phyloP scores from a whole-genome alignment of 208 protist species.

The Novymonas esmeraldas region DNA sequence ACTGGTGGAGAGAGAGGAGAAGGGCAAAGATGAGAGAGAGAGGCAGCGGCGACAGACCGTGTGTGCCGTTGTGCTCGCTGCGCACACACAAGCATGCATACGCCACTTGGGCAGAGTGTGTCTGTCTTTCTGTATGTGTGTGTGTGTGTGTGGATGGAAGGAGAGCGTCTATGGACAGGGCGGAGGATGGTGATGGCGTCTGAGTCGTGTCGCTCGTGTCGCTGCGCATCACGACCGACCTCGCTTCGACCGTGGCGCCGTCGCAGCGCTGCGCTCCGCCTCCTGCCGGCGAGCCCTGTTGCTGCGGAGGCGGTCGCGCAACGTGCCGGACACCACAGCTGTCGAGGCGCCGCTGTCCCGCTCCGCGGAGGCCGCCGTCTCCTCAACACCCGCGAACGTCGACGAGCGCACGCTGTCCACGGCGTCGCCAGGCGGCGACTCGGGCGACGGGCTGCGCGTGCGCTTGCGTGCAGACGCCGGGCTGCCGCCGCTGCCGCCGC shows the following conservation, averaged over 20 bases:
- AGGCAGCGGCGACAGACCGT: too few relatives aligned
- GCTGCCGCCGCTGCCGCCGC: neutral
- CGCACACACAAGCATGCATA: too few relatives aligned
- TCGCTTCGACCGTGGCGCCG: constrained; percentile 1
- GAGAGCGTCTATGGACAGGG: too few relatives aligned
- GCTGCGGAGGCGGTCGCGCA: constrained; percentile 10
- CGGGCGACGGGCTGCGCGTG: neutral
- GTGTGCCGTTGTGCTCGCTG: too few relatives aligned
- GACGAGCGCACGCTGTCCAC: constrained; percentile 12
- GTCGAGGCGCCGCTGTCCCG: constrained; percentile 9
- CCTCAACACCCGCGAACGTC: constrained; percentile 10
- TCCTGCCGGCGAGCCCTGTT: constrained; percentile 7
- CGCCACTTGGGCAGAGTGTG: too few relatives aligned
- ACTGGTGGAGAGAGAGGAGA: too few relatives aligned
- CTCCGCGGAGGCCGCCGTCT: constrained; percentile 2
- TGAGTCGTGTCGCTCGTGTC: neutral
- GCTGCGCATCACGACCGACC: neutral
- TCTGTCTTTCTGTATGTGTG: neutral
- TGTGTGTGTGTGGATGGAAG: neutral
- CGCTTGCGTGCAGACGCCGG: constrained; percentile 2
- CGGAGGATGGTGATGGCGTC: neutral
- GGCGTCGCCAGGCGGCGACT: neutral
- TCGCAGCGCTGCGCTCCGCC: neutral
- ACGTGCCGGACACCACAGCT: constrained; percentile 14
- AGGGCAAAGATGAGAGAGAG: too few relatives aligned